A percentile compares a stretch with the other conserved stretches of the same genome.
Evolutionary conservation across 1,284 basidiomycete species (phyloP).

Genomic region (Takashimella tepidaria): DNA sequence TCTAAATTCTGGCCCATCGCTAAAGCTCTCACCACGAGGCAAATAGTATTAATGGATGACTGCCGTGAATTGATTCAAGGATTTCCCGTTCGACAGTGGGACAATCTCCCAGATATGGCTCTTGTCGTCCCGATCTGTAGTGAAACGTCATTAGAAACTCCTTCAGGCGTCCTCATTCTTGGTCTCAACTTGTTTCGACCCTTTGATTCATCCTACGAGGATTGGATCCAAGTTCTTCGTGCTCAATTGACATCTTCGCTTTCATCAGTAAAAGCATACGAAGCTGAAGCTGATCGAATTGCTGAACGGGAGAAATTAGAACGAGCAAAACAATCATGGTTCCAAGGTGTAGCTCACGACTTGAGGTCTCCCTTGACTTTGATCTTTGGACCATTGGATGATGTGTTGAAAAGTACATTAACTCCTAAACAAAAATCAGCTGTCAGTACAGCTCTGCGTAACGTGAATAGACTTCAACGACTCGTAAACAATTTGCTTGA

Average conservation of each 20-base stretch:
- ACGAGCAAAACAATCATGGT: constrained; percentile 23
- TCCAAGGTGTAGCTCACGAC: constrained; percentile 31
- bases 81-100: constrained; percentile 34
- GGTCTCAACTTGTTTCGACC: constrained; percentile 35
- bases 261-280: constrained; percentile 6
- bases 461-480: constrained; percentile 27
- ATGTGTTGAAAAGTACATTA: constrained; percentile 23
- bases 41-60: constrained; percentile 30
- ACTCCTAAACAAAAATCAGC: constrained; percentile 6
- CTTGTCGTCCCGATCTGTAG: constrained; percentile 38
- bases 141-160: constrained; percentile 15
- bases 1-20: constrained; percentile 21
- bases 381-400: constrained; percentile 27
- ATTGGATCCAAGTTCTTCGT: constrained; percentile 23
- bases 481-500: constrained; percentile 34
- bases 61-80: constrained; percentile 22
- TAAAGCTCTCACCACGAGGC: constrained; percentile 20
- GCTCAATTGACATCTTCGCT: constrained; percentile 11
- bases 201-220: constrained; percentile 27
- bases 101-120: constrained; percentile 29
- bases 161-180: constrained; percentile 34
- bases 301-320: constrained; percentile 14
- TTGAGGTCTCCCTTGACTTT: constrained; percentile 29
- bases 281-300: constrained; percentile 6
- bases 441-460: constrained; percentile 24